Conservation (phyloP, 2,329 filamentous ascomycete species). For the Colletotrichum lindemuthianum region DNA sequence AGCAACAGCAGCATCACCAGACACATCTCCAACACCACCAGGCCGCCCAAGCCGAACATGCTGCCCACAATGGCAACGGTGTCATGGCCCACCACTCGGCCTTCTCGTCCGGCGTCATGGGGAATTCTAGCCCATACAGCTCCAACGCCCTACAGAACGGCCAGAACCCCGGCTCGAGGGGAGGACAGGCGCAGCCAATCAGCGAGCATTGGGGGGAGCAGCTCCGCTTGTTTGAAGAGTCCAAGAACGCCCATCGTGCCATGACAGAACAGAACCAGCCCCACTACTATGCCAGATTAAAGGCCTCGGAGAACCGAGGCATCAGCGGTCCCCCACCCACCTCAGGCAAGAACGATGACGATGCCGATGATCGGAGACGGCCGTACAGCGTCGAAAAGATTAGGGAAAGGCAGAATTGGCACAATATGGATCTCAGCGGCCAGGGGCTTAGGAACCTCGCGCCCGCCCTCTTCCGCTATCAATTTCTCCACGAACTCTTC, state of each 20-base stretch:
- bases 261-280: constrained; percentile 74
- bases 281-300: constrained; percentile 77
- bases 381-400: constrained; percentile 74
- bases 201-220: constrained; percentile 89
- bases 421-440: constrained; percentile 94
- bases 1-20: constrained; percentile 70
- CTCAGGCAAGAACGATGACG: constrained; percentile 62
- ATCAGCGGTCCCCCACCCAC: constrained; percentile 65
- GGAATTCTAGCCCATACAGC: constrained; percentile 71
- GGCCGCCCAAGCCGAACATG: constrained; percentile 67
- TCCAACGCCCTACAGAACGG: constrained; percentile 66
- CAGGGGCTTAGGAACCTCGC: constrained; percentile 90
- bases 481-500: constrained; percentile 90
- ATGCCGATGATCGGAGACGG: constrained; percentile 66
- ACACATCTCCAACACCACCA: constrained; percentile 73
- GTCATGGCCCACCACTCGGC: constrained; percentile 68
- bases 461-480: constrained; percentile 83
- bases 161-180: constrained; percentile 58
- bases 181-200: constrained; percentile 61
- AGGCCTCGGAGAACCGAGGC: constrained; percentile 76
- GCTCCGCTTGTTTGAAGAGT: constrained; percentile 80
- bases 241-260: constrained; percentile 76
- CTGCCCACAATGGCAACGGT: constrained; percentile 63
- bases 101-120: constrained; percentile 71
- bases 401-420: constrained; percentile 83